Evolutionary conservation across 345 rosid species (phyloP).

Genomic region (Eutrema heterophyllum): DNA sequence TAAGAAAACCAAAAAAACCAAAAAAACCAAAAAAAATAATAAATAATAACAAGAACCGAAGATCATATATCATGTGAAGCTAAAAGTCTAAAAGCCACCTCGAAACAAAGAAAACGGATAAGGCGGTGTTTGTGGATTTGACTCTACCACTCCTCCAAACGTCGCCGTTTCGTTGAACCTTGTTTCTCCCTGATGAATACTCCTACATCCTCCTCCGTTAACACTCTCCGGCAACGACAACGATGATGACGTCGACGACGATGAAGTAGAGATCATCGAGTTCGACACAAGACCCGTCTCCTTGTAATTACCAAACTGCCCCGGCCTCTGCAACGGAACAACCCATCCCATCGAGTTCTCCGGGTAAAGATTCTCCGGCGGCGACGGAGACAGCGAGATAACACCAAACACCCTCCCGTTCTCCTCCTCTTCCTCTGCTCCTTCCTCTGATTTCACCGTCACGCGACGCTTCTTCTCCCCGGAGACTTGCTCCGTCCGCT

Average conservation of each 20-base stretch:
- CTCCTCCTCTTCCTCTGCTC: conserved; percentile 45
- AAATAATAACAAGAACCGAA: conserved; percentile 17
- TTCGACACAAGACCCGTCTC: not conserved
- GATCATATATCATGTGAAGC: conserved; percentile 33
- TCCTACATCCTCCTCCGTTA: conserved; percentile 19
- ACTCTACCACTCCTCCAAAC: conserved; percentile 40
- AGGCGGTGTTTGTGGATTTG: conserved; percentile 45
- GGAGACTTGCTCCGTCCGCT: conserved; percentile 25
- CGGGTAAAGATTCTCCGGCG: conserved; percentile 37
- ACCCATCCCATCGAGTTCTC: conserved; percentile 35
- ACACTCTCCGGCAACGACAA: conserved; percentile 28
- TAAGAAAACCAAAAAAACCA: not conserved
- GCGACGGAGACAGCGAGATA: conserved; percentile 38
- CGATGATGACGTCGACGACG: conserved; percentile 14
- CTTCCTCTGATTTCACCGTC: conserved; percentile 41
- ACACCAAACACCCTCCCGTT: conserved; percentile 36
- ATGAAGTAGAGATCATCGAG: conserved; percentile 1
- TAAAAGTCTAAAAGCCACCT: conserved; percentile 55
- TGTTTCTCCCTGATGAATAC: not conserved
- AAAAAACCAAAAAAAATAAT: not conserved
- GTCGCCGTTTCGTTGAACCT: conserved; percentile 24
- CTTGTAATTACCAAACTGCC: conserved; percentile 17
- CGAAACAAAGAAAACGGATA: conserved; percentile 80
- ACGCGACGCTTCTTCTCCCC: conserved; percentile 56
- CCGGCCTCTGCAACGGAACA: conserved; percentile 10